Evolutionary conservation across 2,329 filamentous ascomycete genomes (phyloP).

Genomic region (Trichoderma koningiopsis): DNA sequence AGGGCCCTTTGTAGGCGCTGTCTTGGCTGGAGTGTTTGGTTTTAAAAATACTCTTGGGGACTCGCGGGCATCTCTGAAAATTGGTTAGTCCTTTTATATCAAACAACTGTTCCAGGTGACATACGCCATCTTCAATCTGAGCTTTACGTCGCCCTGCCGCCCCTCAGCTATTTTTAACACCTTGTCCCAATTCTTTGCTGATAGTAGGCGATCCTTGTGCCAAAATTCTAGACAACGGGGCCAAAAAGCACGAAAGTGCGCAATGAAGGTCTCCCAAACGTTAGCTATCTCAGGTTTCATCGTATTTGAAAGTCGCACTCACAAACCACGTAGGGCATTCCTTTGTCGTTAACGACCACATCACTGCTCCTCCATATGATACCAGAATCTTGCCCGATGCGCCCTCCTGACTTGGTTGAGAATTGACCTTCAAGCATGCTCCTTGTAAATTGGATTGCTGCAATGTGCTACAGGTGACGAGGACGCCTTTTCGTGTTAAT

Average conservation of each 20-base stretch:
- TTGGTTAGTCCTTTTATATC: background rate
- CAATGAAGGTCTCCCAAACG: conserved; percentile 39
- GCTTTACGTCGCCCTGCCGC: conserved; percentile 29
- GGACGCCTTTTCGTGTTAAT: conserved; percentile 33
- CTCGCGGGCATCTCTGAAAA: conserved; percentile 4
- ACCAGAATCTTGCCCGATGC: conserved; percentile 39
- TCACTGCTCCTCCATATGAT: conserved; percentile 38
- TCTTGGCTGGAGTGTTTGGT: background rate
- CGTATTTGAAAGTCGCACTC: conserved; percentile 28
- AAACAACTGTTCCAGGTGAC: background rate
- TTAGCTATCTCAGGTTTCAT: conserved; percentile 14
- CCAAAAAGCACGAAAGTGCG: conserved; percentile 49
- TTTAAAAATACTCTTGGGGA: conserved; percentile 13
- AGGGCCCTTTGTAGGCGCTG: background rate
- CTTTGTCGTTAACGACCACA: conserved; percentile 44
- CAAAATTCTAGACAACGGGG: conserved; percentile 43
- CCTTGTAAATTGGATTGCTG: conserved; percentile 38
- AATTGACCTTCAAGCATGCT: conserved; percentile 37
- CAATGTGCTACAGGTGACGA: conserved; percentile 48
- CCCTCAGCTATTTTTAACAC: conserved; percentile 35
- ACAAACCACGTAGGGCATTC: conserved; percentile 52
- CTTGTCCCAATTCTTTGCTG: conserved; percentile 35
- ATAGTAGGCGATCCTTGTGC: conserved; percentile 36
- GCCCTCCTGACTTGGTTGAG: conserved; percentile 35
- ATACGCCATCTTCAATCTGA: conserved; percentile 30